Percentiles rank a stretch among this genome's conserved stretches.
phyloP scores from a whole-genome alignment of 495 filamentous ascomycete species.

The Daldinia vernicosa region DNA sequence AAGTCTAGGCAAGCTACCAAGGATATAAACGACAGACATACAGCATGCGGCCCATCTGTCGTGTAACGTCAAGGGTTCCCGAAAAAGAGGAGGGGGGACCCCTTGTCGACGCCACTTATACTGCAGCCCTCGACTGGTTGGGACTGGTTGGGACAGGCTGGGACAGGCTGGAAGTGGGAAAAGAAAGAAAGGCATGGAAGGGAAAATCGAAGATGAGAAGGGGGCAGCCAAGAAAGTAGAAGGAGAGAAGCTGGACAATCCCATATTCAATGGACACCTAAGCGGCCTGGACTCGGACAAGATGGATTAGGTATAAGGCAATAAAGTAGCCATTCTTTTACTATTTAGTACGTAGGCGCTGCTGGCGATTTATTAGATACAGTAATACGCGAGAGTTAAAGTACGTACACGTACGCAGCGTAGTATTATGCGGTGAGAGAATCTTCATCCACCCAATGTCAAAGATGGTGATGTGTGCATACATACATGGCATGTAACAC shows the following conservation, averaged over 20 bases:
- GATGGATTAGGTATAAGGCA: constrained; percentile 25
- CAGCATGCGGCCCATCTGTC: constrained; percentile 38
- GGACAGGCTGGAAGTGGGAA: no score
- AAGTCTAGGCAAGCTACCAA: constrained; percentile 32
- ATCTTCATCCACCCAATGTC: constrained; percentile 28
- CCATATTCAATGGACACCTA: constrained; percentile 30
- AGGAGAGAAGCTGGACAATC: constrained; percentile 14
- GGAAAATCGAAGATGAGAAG: constrained; percentile 17
- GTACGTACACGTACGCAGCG: constrained; percentile 24
- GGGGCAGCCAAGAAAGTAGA: constrained; percentile 24
- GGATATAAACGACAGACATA: constrained; percentile 38
- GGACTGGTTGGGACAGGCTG: constrained; percentile 4
- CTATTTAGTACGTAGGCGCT: constrained; percentile 39
- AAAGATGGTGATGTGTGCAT: constrained; percentile 22
- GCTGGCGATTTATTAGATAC: constrained; percentile 35
- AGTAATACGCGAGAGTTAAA: constrained; percentile 15
- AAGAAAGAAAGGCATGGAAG: constrained; percentile 17
- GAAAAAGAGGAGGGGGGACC: constrained; percentile 12
- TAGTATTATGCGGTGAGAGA: constrained; percentile 39
- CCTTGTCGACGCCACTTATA: constrained; percentile 17
- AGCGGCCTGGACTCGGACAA: constrained; percentile 25
- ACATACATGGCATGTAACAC: constrained; percentile 17
- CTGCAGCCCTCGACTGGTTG: constrained; percentile 17
- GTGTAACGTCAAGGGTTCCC: constrained; percentile 44
- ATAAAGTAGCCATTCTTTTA: constrained; percentile 2